Evolutionary conservation across 2,329 filamentous ascomycete genomes (phyloP), one percentile per base, ranked within the genome.

Genomic region (Phialemoniopsis sp.): DNA sequence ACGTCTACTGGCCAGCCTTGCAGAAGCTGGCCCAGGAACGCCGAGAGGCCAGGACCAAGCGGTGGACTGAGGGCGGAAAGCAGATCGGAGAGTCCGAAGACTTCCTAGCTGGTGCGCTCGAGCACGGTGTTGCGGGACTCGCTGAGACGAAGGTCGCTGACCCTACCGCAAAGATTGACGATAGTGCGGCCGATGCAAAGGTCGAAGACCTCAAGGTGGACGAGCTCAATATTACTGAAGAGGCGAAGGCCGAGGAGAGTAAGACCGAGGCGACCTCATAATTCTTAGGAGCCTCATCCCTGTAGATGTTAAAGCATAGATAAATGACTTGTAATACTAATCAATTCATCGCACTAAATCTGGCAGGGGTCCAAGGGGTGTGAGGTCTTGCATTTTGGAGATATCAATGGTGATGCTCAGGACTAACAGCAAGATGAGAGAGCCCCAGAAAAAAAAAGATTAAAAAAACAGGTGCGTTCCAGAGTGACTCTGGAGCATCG

Each of bases 1-100:
- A 73, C 2, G 63, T 72, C 13, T 98, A 96, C 72, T 98, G 93
- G 93, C 88, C 90, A 1, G 85, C 87, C 2, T 72, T 98, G 44
- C 80, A 81, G 52, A 74, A 80, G 52, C 63, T 95, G 52, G 86
- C 84, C 47, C 73, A 76, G 14, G 72, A 83, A 59, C 80, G 78
- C 48, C 76, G 80, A 36, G 75, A 76, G 18, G 76, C 77, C 46
- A 78, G 80, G 52, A 67, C 66, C 46, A 71, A 78, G 50, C 73
- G 89, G 39, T 98, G 93, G 93, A 72, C 82, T 46, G 78, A 79
- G 13, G 88, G 78, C 17, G 93, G 93, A 15, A 87, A 86, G 66
- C 68, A 78, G 45, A 76, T 96, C 48, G 93, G 93, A 19, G 90
- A 96, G 67, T 84, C 78, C 38, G 93, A 98, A 67, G 77, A 82